phyloP scores from a whole-genome alignment of 225 moss, liverwort and hornwort genomes.

The Sphagnum tenellum region DNA sequence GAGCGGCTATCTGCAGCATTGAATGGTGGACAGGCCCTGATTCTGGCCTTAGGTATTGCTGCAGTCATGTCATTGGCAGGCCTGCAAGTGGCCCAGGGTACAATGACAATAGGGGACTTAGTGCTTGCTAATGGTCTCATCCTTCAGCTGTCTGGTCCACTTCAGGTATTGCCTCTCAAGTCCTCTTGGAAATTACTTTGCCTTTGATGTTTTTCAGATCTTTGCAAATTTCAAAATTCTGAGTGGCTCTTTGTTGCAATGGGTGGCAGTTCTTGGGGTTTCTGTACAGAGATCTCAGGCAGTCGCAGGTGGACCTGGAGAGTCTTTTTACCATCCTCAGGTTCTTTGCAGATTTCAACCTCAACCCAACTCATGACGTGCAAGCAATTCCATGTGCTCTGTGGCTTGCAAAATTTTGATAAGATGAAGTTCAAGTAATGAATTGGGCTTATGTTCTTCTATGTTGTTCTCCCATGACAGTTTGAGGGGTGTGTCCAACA shows the following conservation, averaged over 20 bases:
- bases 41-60: constrained; percentile 77
- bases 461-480: too few species aligned
- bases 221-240: too few species aligned
- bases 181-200: too few species aligned
- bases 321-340: constrained; percentile 77
- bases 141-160: constrained; percentile 86
- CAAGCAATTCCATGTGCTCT: too few species aligned
- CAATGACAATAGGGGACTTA: constrained; percentile 76
- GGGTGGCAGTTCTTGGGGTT: constrained; percentile 75
- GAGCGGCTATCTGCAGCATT: constrained; percentile 94
- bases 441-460: too few species aligned
- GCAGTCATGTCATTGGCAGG: constrained; percentile 85
- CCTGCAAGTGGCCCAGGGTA: constrained; percentile 65
- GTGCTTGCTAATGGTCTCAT: constrained; percentile 96
- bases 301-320: constrained; percentile 94
- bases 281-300: constrained; percentile 89
- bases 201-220: too few species aligned
- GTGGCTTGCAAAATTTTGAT: too few species aligned
- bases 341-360: constrained; percentile 8
- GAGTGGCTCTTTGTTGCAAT: background rate
- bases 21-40: constrained; percentile 90
- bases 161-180: constrained; percentile 40
- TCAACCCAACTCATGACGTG: too few species aligned
- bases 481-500: too few species aligned
- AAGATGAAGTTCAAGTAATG: too few species aligned